Percentiles rank a stretch among this genome's conserved stretches.
Conservation (phyloP, 1,139 yeast genomes). For the Neolecta irregularis region DNA sequence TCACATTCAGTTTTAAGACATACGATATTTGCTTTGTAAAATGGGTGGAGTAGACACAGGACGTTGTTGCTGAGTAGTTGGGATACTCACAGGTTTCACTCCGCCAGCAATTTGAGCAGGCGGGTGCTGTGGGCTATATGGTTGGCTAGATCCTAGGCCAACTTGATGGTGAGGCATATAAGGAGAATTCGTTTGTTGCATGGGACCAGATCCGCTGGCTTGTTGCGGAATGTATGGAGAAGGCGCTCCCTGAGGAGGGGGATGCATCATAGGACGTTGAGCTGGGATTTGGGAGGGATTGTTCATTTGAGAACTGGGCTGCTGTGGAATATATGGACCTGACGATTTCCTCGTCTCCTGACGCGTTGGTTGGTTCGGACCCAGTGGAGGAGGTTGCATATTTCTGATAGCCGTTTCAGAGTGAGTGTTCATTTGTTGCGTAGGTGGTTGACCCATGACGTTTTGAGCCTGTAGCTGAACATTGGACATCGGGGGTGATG, state of each 20-base stretch:
- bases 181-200: too few species aligned
- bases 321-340: too few species aligned
- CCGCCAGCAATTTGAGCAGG: conserved; percentile 1
- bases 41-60: conserved; percentile 25
- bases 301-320: too few species aligned
- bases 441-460: too few species aligned
- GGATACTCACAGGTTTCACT: conserved; percentile 1
- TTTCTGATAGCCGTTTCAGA: too few species aligned
- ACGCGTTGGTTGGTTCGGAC: too few species aligned
- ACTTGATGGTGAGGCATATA: too few species aligned
- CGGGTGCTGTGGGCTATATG: conserved; percentile 7
- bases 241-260: conserved; percentile 15
- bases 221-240: conserved; percentile 16
- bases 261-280: conserved; percentile 10
- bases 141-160: too few species aligned
- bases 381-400: conserved; percentile 18
- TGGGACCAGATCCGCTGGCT: conserved; percentile 12
- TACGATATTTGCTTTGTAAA: conserved; percentile 23
- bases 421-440: too few species aligned
- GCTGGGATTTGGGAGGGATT: too few species aligned
- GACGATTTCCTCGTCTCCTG: too few species aligned
- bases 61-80: conserved; percentile 13
- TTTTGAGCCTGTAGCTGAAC: too few species aligned
- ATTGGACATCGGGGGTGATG: conserved; percentile 24
- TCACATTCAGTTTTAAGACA: not conserved